Evolutionary conservation across 2,329 filamentous ascomycete genomes (phyloP), one percentile per base, ranked within the genome.

Genomic region (Colletotrichum cereale): DNA sequence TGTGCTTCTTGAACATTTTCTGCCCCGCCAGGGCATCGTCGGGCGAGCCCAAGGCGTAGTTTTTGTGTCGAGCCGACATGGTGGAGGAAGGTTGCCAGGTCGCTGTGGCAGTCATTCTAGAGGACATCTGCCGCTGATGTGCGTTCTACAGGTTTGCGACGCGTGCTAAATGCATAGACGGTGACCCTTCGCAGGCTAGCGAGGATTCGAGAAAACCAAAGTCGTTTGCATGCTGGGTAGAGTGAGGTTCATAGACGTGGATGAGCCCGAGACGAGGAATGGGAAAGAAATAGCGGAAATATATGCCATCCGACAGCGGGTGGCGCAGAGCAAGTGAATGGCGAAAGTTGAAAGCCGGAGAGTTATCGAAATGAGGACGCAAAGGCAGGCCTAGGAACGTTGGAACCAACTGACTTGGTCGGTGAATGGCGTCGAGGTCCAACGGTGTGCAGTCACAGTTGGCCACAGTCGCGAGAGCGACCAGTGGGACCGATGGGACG

Each of bases 1-100:
- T 86, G 78, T 86, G 84, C 74, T 80, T 85, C 75, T 82, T 85
- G 78, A 86, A 85, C 73, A 82, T 82, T 69, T 79, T 79, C 62
- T 82, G 80, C 47, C 75, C 76, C 34, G 75, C 77, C 53, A 77
- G 73, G 72, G 73, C 75, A 64, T 77, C 74, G 70, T 77, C 72
- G 55, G 77, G 70, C 66, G 77, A 71, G 72, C 75, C 75, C 34
- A 78, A 67, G 44, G 74, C 75, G 74, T 78, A 75, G 66, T 80
- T 76, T 58, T 76, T 74, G 64, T 78, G 73, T 64, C 77, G 73
- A 66, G 76, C 78, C 74, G 78, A 76, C 80, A 82, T 82, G 73
- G 76, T 77, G 75, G 80, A 76, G 73, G 80, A 73, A 66, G 75
- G 68, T 62, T 68, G 71, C 47, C 71, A 63, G 36, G 75, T 76